Conservation (phyloP, 2,329 filamentous ascomycete genomes). For the Corynespora cassiicola region DNA sequence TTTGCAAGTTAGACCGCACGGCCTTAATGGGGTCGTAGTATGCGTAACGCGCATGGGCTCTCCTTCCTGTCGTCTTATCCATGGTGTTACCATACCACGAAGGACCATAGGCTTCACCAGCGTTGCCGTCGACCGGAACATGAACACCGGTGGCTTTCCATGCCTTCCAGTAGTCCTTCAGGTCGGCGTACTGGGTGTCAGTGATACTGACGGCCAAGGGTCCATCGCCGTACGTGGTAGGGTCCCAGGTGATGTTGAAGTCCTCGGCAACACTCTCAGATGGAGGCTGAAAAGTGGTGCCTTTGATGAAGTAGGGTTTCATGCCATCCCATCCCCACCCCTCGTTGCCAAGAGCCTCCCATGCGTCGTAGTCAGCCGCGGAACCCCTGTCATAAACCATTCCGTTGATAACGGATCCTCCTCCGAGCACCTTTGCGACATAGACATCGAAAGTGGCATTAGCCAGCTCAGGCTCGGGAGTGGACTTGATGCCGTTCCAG, state of each 20-base stretch:
- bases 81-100: slow-evolving; percentile 35
- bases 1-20: slow-evolving; percentile 29
- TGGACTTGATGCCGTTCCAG: slow-evolving; percentile 26
- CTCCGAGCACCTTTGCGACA: slow-evolving; percentile 34
- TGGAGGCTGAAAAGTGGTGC: slow-evolving; percentile 34
- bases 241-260: slow-evolving; percentile 37
- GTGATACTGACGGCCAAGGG: slow-evolving; percentile 34
- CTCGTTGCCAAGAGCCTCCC: slow-evolving; percentile 64
- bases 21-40: slow-evolving; percentile 35
- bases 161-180: slow-evolving; percentile 30
- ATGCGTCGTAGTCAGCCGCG: slow-evolving; percentile 55
- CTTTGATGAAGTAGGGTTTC: slow-evolving; percentile 33
- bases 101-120: slow-evolving; percentile 28
- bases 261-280: slow-evolving; percentile 20
- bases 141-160: slow-evolving; percentile 28
- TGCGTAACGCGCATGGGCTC: slow-evolving; percentile 33
- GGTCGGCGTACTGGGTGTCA: slow-evolving; percentile 32
- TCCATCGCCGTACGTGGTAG: slow-evolving; percentile 26
- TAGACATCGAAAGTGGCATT: slow-evolving; percentile 26
- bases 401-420: slow-evolving; percentile 41
- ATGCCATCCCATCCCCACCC: slow-evolving; percentile 65
- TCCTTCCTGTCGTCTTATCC: slow-evolving; percentile 28
- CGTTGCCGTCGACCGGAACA: slow-evolving; percentile 26
- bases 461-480: slow-evolving; percentile 27
- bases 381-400: slow-evolving; percentile 45